Evolutionary conservation across 2,329 filamentous ascomycete genomes (phyloP), one percentile per base, ranked within the genome.

Genomic region (Penicillium sp.): DNA sequence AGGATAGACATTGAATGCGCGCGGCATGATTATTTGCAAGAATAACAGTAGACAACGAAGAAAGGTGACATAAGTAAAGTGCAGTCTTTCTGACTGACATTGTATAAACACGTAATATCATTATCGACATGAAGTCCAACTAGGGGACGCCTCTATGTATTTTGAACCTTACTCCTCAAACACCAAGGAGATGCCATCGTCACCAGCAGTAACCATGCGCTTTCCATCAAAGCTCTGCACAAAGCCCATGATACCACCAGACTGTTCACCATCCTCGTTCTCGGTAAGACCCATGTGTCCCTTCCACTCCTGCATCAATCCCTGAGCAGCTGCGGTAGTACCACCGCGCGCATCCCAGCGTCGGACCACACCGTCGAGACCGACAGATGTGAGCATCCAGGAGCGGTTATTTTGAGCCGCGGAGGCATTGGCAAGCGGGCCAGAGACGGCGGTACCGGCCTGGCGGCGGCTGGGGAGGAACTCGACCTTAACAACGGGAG

Each of bases 401-500:
- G 93, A 54, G 75, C 82, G 64, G 68, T 79, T 54, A 67, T 76
- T 62, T 60, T 63, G 57, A 18, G 66, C 59, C 2, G 67, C 62
- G 24, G 60, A 42, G 18, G 67, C 62, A 22, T 67, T 43, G 2
- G 67, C 63, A 40, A 65, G 47, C 10, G 69, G 57, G 2, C 59
- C 63, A 2, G 69, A 57, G 13, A 64, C 66, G 44, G 63, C 27
- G 53, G 66, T 51, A 47, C 65, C 54, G n/a, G 67, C 66, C 4
- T 72, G 71, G 34, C 62, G 69, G 61, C 75, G 71, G 70, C 77
- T 69, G 80, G 55, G 69, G 22, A 96, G 84, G 67, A 96, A 99
- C 56, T 97, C 91, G 4, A 97, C 86, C 75, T 95, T 93, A 58
- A 97, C 93, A 18, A 99, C 91, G 1, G 91, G 88, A 67, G 89